A percentile compares a stretch with the other conserved stretches of the same genome.
Conservation (phyloP, 148 eudicot genomes). For the Camellia japonica region DNA sequence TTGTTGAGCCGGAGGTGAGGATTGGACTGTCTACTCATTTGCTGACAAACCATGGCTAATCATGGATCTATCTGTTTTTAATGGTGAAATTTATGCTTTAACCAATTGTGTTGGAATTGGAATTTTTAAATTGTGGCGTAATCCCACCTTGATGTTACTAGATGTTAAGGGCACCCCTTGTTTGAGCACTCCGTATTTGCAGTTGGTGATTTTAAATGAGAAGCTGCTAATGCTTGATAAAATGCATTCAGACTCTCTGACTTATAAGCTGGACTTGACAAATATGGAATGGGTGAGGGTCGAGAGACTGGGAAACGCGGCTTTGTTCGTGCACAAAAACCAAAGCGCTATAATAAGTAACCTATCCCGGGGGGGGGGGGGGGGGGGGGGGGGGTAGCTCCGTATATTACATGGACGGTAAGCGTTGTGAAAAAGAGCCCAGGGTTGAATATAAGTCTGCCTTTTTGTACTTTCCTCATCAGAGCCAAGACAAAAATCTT, state of each 20-base stretch:
- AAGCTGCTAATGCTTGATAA: neutral
- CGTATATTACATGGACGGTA: neutral
- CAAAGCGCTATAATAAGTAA: neutral
- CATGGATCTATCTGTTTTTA: neutral
- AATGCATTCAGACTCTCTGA: neutral
- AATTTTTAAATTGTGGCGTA: neutral
- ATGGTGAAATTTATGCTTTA: neutral
- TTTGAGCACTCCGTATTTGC: neutral
- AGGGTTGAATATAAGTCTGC: neutral
- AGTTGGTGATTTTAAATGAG: neutral
- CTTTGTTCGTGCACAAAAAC: neutral
- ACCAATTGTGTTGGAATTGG: neutral
- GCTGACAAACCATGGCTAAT: neutral
- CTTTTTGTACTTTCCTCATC: constrained; percentile 1
- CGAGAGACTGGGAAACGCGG: neutral
- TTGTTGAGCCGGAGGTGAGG: neutral
- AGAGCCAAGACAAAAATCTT: neutral
- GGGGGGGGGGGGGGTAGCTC: neutral
- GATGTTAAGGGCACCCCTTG: neutral
- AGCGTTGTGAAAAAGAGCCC: neutral
- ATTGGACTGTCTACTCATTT: neutral
- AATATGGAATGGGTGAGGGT: neutral
- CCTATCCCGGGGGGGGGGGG: neutral
- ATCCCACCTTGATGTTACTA: neutral
- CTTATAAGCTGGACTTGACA: neutral